A percentile compares a stretch with the other conserved stretches of the same genome.
Conservation (phyloP, 495 filamentous ascomycete genomes). For the Neurospora sp. region DNA sequence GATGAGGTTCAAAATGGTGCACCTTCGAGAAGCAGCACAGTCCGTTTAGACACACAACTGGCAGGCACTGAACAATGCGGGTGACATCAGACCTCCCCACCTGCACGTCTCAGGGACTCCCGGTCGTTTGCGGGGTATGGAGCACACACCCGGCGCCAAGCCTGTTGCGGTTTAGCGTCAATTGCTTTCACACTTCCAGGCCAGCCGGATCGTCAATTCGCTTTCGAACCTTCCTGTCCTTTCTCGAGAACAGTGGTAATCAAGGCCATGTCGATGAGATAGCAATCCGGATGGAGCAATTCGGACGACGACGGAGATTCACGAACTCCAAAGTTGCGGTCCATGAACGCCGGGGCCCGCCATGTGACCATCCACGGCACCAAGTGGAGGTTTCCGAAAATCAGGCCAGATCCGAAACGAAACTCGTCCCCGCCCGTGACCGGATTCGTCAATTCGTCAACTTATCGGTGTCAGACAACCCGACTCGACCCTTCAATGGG, state of each 20-base stretch:
- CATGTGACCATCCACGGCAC: not conserved
- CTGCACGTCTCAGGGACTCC: slow-evolving; percentile 14
- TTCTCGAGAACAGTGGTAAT: not conserved
- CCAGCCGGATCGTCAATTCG: not conserved
- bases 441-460: not conserved
- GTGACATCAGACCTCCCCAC: slow-evolving; percentile 20
- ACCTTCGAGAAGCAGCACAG: not conserved
- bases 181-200: not conserved
- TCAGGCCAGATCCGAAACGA: not conserved
- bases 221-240: not conserved
- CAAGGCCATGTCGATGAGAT: not conserved
- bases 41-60: not conserved
- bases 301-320: not conserved
- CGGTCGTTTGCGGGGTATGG: slow-evolving; percentile 21
- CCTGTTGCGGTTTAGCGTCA: slow-evolving; percentile 12
- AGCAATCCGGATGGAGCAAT: not conserved
- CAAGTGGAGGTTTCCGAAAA: not conserved
- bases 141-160: slow-evolving; percentile 11
- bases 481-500: not conserved
- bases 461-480: not conserved
- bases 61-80: not conserved
- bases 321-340: not conserved
- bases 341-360: not conserved
- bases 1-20: not conserved
- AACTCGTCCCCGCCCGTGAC: not conserved